A percentile compares a stretch with the other conserved stretches of the same genome.
These are phyloP conservation scores for Aspergillus haitiensis DNA, from an alignment of 495 filamentous ascomycete species.

Conservation along the genomic window DNA sequence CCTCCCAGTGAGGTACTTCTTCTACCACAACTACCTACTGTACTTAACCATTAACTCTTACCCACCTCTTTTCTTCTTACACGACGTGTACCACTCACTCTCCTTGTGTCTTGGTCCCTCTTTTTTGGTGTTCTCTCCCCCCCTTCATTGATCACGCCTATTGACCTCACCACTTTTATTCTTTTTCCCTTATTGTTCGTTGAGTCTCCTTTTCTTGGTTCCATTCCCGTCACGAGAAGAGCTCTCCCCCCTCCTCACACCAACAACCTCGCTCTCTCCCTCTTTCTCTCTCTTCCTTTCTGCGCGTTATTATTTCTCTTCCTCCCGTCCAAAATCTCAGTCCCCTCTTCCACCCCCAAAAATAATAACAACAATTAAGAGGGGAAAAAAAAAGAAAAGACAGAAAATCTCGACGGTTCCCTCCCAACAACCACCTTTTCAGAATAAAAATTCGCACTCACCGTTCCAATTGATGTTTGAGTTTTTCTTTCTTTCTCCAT, in stretches of 20 bases:
- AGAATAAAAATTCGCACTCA: slow-evolving; percentile 1
- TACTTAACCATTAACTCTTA: neutral
- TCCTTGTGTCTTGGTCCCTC: neutral
- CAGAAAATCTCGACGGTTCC: slow-evolving; percentile 6
- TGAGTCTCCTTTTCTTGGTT: slow-evolving; percentile 15
- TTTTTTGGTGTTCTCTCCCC: slow-evolving; percentile 6
- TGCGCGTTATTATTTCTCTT: slow-evolving; percentile 1
- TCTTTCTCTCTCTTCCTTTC: slow-evolving; percentile 20
- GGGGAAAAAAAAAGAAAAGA: slow-evolving; percentile 6
- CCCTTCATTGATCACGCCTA: slow-evolving; percentile 10
- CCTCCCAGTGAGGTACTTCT: too few relatives aligned
- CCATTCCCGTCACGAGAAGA: slow-evolving; percentile 26
- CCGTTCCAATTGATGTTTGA: slow-evolving; percentile 22
- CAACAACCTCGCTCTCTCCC: slow-evolving; percentile 19
- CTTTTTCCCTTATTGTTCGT: slow-evolving; percentile 12
- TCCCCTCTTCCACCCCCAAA: slow-evolving; percentile 16
- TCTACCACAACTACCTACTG: too few relatives aligned
- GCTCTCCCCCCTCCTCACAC: slow-evolving; percentile 4
- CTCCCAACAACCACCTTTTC: neutral
- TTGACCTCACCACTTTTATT: slow-evolving; percentile 9
- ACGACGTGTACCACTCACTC: neutral
- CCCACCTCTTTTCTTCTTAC: slow-evolving; percentile 5
- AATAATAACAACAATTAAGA: neutral
- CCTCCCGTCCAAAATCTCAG: slow-evolving; percentile 11
- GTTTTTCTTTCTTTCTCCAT: slow-evolving; percentile 15